Conservation (phyloP, 768 basidiomycete species). For the Lactarius tabidus region DNA sequence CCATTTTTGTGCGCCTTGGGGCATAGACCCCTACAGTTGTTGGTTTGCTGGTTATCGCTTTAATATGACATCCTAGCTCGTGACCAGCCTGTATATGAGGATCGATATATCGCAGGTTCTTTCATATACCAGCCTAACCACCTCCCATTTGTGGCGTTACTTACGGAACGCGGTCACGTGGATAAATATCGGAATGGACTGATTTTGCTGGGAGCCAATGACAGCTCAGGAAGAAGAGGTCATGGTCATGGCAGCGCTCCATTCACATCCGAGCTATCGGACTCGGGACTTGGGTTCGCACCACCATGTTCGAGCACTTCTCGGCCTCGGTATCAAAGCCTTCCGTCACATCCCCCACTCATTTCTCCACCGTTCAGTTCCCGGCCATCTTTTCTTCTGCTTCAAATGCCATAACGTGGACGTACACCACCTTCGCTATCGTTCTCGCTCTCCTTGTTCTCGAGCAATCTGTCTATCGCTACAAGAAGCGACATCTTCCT, state of each 20-base stretch:
- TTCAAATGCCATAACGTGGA: constrained; percentile 42
- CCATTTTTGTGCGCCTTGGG: too few relatives aligned
- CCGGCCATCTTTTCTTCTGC: constrained; percentile 42
- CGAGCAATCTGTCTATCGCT: constrained; percentile 85
- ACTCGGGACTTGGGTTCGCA: background rate
- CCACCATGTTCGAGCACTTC: constrained; percentile 28
- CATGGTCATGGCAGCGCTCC: background rate
- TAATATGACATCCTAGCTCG: too few relatives aligned
- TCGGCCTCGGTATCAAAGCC: constrained; percentile 39
- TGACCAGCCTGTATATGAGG: too few relatives aligned
- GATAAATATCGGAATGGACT: constrained; percentile 9
- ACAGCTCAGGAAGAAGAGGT: background rate
- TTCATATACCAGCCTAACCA: too few relatives aligned
- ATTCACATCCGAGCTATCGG: background rate
- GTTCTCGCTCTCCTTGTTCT: constrained; percentile 71
- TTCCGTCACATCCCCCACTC: constrained; percentile 40
- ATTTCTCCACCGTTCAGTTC: constrained; percentile 46
- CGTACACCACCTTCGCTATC: constrained; percentile 66
- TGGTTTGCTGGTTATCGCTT: too few relatives aligned
- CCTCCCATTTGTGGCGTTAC: too few relatives aligned
- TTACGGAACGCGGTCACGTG: background rate
- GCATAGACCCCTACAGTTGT: too few relatives aligned
- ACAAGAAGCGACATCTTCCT: constrained; percentile 85
- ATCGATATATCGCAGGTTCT: too few relatives aligned
- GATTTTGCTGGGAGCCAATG: constrained; percentile 20